phyloP scores from a whole-genome alignment of 805 yeast species.

The Hanseniaspora taiwanica region DNA sequence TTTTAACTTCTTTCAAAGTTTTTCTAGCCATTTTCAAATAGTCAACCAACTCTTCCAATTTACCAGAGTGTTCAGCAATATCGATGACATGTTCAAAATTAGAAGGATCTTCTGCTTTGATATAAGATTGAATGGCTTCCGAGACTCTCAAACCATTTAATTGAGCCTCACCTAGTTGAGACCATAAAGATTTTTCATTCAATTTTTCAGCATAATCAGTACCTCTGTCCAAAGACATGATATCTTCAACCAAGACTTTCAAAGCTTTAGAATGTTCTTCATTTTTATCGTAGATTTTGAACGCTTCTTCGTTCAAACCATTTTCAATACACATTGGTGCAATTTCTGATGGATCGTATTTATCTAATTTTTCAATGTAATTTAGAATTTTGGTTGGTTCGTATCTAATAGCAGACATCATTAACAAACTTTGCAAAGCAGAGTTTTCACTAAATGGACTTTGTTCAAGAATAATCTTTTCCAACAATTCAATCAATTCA shows the following conservation, averaged over 20 bases:
- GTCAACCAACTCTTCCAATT: constrained; percentile 82
- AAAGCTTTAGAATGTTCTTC: constrained; percentile 68
- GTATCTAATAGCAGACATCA: constrained; percentile 91
- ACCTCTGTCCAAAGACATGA: constrained; percentile 91
- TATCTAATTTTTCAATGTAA: constrained; percentile 80
- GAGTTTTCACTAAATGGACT: constrained; percentile 94
- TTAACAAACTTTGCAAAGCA: constrained; percentile 82
- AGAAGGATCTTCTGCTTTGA: constrained; percentile 81
- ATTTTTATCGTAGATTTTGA: constrained; percentile 78
- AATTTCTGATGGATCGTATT: constrained; percentile 86
- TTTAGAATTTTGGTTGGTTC: constrained; percentile 74
- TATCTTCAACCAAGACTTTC: constrained; percentile 81
- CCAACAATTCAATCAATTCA: constrained; percentile 87
- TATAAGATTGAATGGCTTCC: constrained; percentile 85
- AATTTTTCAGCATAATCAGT: constrained; percentile 84
- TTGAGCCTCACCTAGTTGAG: constrained; percentile 91
- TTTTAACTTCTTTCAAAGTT: constrained; percentile 75
- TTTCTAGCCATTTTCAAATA: constrained; percentile 86
- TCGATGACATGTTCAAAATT: constrained; percentile 88
- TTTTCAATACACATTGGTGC: constrained; percentile 86
- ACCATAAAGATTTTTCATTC: constrained; percentile 81
- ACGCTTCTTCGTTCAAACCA: constrained; percentile 85
- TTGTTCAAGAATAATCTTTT: constrained; percentile 92
- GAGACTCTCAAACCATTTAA: constrained; percentile 83
- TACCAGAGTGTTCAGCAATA: constrained; percentile 89